Conservation (phyloP, 805 yeast genomes). For the Yamadazyma laniorum region DNA sequence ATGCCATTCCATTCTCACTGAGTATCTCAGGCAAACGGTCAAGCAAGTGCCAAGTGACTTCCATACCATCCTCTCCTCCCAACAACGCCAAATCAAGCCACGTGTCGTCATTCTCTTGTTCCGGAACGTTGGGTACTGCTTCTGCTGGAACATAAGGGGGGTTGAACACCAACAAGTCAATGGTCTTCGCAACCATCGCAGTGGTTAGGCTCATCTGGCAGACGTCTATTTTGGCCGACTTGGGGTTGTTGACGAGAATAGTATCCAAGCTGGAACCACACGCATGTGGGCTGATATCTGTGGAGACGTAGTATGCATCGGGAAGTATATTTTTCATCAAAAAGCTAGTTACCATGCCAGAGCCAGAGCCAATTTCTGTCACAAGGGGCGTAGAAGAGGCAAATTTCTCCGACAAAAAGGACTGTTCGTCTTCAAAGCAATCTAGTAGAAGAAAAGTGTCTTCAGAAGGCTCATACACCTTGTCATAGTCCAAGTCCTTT, state of each 20-base stretch:
- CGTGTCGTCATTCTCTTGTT: slow-evolving; percentile 40
- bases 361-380: slow-evolving; percentile 87
- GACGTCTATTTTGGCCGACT: slow-evolving; percentile 18
- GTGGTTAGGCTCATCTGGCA: slow-evolving; percentile 58
- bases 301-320: slow-evolving; percentile 54
- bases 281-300: slow-evolving; percentile 82
- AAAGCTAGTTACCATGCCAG: slow-evolving; percentile 86
- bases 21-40: slow-evolving; percentile 52
- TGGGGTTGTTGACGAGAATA: slow-evolving; percentile 17
- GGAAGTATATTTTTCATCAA: slow-evolving; percentile 57
- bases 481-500: slow-evolving; percentile 53
- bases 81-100: slow-evolving; percentile 90
- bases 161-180: slow-evolving; percentile 82
- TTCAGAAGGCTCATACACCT: slow-evolving; percentile 92
- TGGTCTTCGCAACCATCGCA: slow-evolving; percentile 41
- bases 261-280: slow-evolving; percentile 44
- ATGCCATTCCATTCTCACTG: slow-evolving; percentile 69
- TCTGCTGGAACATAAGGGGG: slow-evolving; percentile 98
- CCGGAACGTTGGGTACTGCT: slow-evolving; percentile 61
- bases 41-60: slow-evolving; percentile 66
- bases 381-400: slow-evolving; percentile 47
- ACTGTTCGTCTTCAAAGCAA: slow-evolving; percentile 61
- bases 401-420: slow-evolving; percentile 25
- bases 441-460: slow-evolving; percentile 86
- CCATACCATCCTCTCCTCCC: slow-evolving; percentile 93